Conservation (phyloP, 805 yeast genomes). For the Sugiyamaella lignohabitans region DNA sequence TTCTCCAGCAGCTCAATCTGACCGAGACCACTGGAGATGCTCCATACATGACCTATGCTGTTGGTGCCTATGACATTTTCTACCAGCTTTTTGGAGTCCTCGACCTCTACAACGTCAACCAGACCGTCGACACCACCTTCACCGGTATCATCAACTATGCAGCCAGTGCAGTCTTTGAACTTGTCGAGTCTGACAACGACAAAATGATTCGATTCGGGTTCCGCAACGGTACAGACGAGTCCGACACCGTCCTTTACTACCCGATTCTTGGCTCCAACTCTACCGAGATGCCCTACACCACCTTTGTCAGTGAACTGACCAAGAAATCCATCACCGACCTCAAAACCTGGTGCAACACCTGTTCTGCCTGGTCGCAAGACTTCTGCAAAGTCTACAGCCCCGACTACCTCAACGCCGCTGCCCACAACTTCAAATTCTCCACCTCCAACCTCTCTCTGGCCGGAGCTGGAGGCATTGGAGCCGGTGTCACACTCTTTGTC, state of each 20-base stretch:
- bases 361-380: constrained; percentile 28
- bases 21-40: constrained; percentile 31
- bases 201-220: constrained; percentile 40
- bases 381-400: constrained; percentile 34
- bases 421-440: constrained; percentile 19
- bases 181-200: constrained; percentile 26
- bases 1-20: constrained; percentile 32
- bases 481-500: constrained; percentile 37
- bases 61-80: constrained; percentile 43
- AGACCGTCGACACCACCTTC: constrained; percentile 28
- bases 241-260: constrained; percentile 31
- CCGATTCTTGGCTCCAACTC: constrained; percentile 36
- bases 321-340: constrained; percentile 28
- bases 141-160: constrained; percentile 46
- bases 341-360: constrained; percentile 37
- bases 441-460: constrained; percentile 36
- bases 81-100: constrained; percentile 36
- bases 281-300: constrained; percentile 33
- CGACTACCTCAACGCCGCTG: constrained; percentile 22
- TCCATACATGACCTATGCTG: constrained; percentile 38
- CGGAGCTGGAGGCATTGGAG: constrained; percentile 49
- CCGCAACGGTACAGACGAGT: constrained; percentile 40
- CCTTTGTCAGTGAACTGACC: constrained; percentile 30
- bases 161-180: constrained; percentile 41
- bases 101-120: constrained; percentile 32